These are phyloP conservation scores for Umbelopsis isabellina DNA, from an alignment of 192 early-diverging fungal species.

Conservation along the genomic window DNA sequence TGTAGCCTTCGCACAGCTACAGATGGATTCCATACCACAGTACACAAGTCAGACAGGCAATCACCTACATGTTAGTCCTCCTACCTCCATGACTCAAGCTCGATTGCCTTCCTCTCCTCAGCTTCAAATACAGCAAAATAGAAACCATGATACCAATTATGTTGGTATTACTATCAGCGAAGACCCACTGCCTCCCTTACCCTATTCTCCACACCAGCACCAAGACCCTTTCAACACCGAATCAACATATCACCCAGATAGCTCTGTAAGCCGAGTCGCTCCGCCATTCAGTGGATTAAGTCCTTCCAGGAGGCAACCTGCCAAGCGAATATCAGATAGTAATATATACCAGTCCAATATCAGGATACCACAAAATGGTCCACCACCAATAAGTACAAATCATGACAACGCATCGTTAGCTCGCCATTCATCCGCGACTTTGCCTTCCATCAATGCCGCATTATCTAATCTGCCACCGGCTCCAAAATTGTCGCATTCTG, in stretches of 20 bases:
- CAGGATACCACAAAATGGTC: neutral
- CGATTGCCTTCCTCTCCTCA: neutral
- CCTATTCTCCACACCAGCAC: neutral
- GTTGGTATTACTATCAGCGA: conserved; percentile 43
- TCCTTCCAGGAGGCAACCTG: conserved; percentile 3
- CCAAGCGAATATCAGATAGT: conserved; percentile 19
- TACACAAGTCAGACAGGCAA: neutral
- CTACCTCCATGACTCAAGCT: neutral
- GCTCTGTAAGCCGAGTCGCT: neutral
- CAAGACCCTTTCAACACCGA: conserved; percentile 18
- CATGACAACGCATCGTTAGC: neutral
- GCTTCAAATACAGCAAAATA: neutral
- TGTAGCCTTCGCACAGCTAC: neutral
- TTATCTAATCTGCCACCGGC: neutral
- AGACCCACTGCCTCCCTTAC: conserved; percentile 12
- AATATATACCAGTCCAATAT: neutral
- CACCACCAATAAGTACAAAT: conserved; percentile 1
- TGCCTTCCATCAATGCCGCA: conserved; percentile 26
- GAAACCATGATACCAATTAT: conserved; percentile 38
- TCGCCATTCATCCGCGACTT: conserved; percentile 16
- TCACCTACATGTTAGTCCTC: neutral
- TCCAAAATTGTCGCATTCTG: conserved; percentile 20
- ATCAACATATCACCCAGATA: neutral
- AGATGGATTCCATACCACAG: conserved; percentile 10
- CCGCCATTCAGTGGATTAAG: neutral